Base-by-base conservation (phyloP, 345 rosid genomes). In the Arabis alpina region DNA sequence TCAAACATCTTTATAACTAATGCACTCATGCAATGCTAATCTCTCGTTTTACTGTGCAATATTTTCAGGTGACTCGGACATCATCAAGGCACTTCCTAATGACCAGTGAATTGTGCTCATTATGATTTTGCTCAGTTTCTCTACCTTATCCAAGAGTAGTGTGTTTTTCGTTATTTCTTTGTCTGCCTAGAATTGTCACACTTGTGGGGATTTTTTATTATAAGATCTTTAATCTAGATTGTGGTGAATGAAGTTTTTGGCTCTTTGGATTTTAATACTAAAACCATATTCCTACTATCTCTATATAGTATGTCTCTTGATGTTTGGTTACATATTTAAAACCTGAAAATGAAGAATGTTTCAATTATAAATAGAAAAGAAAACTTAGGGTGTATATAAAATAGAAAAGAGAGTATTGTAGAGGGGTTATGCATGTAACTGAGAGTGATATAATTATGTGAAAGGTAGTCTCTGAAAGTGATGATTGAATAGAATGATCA, bases 1-100 rank as follows among this genome's bases (percentile, higher is more conserved):
- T 24, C 11, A 1, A 3, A 27, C 15, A 14, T 53, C 12, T 10
- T 40, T 53, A 3, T 23, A 12, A 25, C 25, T 19, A 11, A 34
- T 10, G 24, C 4, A 8, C 6, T 14, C 11, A 37, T 72, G 0
- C 39, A 52, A 2, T 28, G 13, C 24, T 56, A 12, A 50, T 47
- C 39, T 50, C 3, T 28, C 34, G 14, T 47, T 23, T 4, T 16
- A 15, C 7, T 23, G 3, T 14, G 7, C n/a, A 3, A 14, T 59
- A 11, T 28, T 39, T 61, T n/a, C 68, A 87, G 92, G 92, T 66
- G 92, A 87, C 80, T 87, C 92, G 11, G 89, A 85, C 53, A 85
- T 87, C 76, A 87, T 85, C 79, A 87, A 87, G 80, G 54, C 81
- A 7, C 68, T 87, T 19, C 85, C 88, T 0, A 83, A 83, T 16